These are phyloP conservation scores for Zopfia rhizophila DNA, from an alignment of 2,329 filamentous ascomycete genomes.

Conservation along the genomic window DNA sequence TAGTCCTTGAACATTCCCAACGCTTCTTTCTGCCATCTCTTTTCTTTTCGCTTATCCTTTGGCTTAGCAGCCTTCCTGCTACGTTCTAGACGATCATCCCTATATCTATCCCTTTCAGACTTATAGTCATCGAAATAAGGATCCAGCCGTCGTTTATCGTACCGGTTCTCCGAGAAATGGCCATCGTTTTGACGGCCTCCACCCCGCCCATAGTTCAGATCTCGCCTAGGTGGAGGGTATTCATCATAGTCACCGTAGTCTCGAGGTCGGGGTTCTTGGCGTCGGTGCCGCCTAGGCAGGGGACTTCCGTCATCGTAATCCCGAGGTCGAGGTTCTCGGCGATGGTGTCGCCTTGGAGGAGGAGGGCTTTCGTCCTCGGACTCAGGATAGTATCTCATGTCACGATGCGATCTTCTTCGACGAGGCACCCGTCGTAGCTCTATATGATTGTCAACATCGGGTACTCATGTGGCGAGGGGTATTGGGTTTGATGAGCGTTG, in stretches of 20 bases:
- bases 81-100: constrained; percentile 16
- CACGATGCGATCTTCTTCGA: constrained; percentile 11
- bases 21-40: constrained; percentile 45
- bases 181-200: constrained; percentile 32
- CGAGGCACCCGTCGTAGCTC: constrained; percentile 10
- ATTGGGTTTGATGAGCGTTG: background rate
- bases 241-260: constrained; percentile 19
- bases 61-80: background rate
- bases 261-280: constrained; percentile 1
- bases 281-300: background rate
- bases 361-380: constrained; percentile 15
- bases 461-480: background rate
- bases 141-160: constrained; percentile 32
- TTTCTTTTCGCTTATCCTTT: constrained; percentile 23
- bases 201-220: constrained; percentile 8
- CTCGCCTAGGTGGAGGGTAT: constrained; percentile 2
- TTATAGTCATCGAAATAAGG: constrained; percentile 20
- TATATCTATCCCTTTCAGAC: constrained; percentile 7
- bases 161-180: constrained; percentile 38
- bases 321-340: constrained; percentile 8
- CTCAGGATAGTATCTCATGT: constrained; percentile 2
- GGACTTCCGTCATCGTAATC: constrained; percentile 2
- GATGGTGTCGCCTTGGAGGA: constrained; percentile 9
- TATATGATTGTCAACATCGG: constrained; percentile 2
- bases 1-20: constrained; percentile 46